Evolutionary conservation across 345 rosid genomes (phyloP).

Genomic region (Murraya koenigii): DNA sequence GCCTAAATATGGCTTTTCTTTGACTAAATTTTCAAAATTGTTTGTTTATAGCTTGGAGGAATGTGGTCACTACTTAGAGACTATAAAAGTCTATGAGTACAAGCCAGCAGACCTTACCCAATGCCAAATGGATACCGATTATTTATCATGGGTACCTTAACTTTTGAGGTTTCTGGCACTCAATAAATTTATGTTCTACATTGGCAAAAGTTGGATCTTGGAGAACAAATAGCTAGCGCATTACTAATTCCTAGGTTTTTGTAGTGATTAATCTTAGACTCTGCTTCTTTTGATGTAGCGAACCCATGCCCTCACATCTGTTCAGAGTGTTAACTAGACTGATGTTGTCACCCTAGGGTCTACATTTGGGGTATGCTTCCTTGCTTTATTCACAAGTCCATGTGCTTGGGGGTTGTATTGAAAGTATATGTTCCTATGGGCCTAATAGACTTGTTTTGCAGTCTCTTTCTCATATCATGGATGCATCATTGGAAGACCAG

Average conservation of each 20-base stretch:
- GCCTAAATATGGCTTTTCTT: constrained; percentile 1
- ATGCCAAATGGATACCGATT: constrained; percentile 92
- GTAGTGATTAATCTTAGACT: constrained; percentile 10
- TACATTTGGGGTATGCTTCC: constrained; percentile 70
- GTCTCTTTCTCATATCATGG: constrained; percentile 86
- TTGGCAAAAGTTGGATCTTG: background rate
- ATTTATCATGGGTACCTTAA: constrained; percentile 65
- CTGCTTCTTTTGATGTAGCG: constrained; percentile 41
- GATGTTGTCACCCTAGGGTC: constrained; percentile 97
- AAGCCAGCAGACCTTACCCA: constrained; percentile 95
- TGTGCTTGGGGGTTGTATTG: background rate
- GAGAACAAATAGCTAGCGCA: background rate
- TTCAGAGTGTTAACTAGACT: constrained; percentile 86
- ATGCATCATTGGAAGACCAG: constrained; percentile 94
- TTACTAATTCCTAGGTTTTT: background rate
- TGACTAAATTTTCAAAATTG: background rate
- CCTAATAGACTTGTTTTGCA: constrained; percentile 25
- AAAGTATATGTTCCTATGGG: background rate
- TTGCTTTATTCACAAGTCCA: background rate
- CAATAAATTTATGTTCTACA: background rate
- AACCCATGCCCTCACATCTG: constrained; percentile 70
- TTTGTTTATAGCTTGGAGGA: constrained; percentile 72
- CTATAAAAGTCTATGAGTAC: constrained; percentile 89
- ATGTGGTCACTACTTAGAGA: constrained; percentile 96
- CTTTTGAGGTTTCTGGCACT: background rate